Evolutionary conservation across 2,329 filamentous ascomycete genomes (phyloP), one percentile per base, ranked within the genome.

Genomic region (Nannizzia gypsea): DNA sequence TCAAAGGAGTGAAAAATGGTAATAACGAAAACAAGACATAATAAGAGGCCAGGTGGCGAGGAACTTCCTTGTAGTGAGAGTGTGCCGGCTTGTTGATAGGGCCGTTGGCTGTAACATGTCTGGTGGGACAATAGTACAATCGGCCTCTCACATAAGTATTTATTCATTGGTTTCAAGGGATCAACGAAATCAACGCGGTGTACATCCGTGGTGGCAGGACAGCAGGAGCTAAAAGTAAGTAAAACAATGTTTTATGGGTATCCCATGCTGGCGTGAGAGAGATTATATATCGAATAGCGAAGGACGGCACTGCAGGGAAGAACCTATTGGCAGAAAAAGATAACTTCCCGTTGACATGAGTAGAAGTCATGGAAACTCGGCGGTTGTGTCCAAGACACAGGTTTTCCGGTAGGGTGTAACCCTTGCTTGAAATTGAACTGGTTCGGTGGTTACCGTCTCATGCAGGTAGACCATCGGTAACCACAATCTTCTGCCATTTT

Each of bases 221-320:
- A 42, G 38, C 15, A 4, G 38, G n/a, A n/a, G n/a, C n/a, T 20
- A 42, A 36, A 22, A 52, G 48, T 52, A 52, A 31, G 28, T 52
- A n/a, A 52, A 31, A 52, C 48, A 52, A 52, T 11, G 6, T 52
- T 52, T 15, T 52, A 52, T n/a, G 48, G 48, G 48, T 52, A 52
- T 52, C 48, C 15, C 22, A 52, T 31, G 22, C 6, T 11, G 9
- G 28, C 48, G 48, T 52, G 48, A 52, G 48, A 46, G 17, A 24
- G 11, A 52, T 31, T 8, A 28, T 52, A 8, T 52, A 52, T 52
- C 31, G 31, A 36, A 36, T 31, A 22, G 48, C n/a, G 22, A 13
- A 28, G 11, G 48, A 52, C 28, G 22, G 48, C 48, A 50, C 28
- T 36, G 3, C 31, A 24, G 48, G 22, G n/a, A 31, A 15, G 13